Evolutionary conservation across 2,329 filamentous ascomycete species (phyloP).

Genomic region (Colletotrichum aenigma): DNA sequence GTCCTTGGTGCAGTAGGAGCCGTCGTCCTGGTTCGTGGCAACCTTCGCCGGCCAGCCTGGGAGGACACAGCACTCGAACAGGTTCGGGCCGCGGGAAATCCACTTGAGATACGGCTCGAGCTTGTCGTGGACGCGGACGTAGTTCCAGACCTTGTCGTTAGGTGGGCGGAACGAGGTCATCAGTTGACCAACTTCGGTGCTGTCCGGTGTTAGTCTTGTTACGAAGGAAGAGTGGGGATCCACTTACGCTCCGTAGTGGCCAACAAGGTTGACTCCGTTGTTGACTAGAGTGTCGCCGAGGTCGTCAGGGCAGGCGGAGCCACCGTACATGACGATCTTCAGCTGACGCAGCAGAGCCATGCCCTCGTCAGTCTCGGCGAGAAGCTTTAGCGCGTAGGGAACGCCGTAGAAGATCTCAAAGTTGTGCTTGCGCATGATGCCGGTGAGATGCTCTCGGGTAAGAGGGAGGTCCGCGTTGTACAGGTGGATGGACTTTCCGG

Average conservation of each 20-base stretch:
- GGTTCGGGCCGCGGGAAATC: conserved; percentile 34
- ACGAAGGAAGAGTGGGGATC: neutral
- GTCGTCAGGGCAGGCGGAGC: conserved; percentile 63
- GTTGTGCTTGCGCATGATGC: conserved; percentile 43
- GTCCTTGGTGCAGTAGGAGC: conserved; percentile 67
- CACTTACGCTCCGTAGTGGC: conserved; percentile 61
- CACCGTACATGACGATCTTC: conserved; percentile 61
- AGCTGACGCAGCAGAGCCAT: conserved; percentile 48
- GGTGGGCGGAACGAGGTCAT: conserved; percentile 62
- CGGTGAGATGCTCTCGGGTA: conserved; percentile 51
- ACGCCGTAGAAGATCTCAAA: conserved; percentile 65
- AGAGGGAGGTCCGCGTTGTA: conserved; percentile 61
- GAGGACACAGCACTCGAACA: conserved; percentile 40
- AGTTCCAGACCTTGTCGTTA: conserved; percentile 65
- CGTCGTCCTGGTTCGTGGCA: conserved; percentile 61
- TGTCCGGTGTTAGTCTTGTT: neutral
- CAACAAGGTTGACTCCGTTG: conserved; percentile 57
- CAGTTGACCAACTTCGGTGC: conserved; percentile 64
- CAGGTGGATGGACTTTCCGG: conserved; percentile 53
- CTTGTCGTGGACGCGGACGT: conserved; percentile 52
- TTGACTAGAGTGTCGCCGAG: conserved; percentile 58
- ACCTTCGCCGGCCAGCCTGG: conserved; percentile 46
- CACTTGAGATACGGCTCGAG: conserved; percentile 38
- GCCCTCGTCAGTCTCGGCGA: conserved; percentile 62
- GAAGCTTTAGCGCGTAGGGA: conserved; percentile 67